Percentiles rank a stretch among this genome's conserved stretches.
phyloP scores from a whole-genome alignment of 495 filamentous ascomycete genomes.

The Xylaria nigripes region DNA sequence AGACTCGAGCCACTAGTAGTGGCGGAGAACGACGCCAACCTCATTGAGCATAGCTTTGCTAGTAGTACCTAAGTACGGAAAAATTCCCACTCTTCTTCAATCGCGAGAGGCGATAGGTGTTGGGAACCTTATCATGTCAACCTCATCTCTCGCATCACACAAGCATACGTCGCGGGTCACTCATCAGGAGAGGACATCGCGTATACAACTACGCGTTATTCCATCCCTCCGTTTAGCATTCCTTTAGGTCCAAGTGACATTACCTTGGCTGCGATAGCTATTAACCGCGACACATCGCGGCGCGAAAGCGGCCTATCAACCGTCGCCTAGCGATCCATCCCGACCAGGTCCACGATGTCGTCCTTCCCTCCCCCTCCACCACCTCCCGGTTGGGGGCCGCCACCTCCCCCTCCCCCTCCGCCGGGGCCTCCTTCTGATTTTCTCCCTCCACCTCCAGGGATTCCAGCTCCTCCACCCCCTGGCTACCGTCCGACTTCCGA shows the following conservation, averaged over 20 bases:
- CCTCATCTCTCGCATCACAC: slow-evolving; percentile 1
- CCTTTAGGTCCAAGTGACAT: neutral
- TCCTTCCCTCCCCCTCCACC: slow-evolving; percentile 56
- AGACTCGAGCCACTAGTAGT: neutral
- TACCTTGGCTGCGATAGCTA: slow-evolving; percentile 12
- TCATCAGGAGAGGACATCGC: slow-evolving; percentile 6
- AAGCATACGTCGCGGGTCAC: slow-evolving; percentile 1
- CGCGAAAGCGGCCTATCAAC: slow-evolving; percentile 25
- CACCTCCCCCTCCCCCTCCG: slow-evolving; percentile 65
- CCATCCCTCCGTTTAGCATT: neutral
- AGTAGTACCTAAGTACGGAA: neutral
- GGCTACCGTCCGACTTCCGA: slow-evolving; percentile 80
- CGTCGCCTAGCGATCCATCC: slow-evolving; percentile 15
- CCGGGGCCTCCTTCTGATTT: slow-evolving; percentile 63
- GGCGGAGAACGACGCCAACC: slow-evolving; percentile 1
- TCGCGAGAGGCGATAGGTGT: slow-evolving; percentile 9
- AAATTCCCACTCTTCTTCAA: slow-evolving; percentile 10
- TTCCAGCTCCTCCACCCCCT: slow-evolving; percentile 76
- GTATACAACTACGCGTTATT: slow-evolving; percentile 4
- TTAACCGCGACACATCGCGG: slow-evolving; percentile 24
- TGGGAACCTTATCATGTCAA: neutral
- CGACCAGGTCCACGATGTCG: slow-evolving; percentile 53
- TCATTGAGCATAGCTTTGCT: slow-evolving; percentile 1
- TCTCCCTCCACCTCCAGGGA: slow-evolving; percentile 56
- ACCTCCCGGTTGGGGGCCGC: slow-evolving; percentile 47